Percentiles rank a stretch among this genome's conserved stretches.
phyloP scores from a whole-genome alignment of 1,139 yeast genomes.

The Hanseniaspora gamundiae region DNA sequence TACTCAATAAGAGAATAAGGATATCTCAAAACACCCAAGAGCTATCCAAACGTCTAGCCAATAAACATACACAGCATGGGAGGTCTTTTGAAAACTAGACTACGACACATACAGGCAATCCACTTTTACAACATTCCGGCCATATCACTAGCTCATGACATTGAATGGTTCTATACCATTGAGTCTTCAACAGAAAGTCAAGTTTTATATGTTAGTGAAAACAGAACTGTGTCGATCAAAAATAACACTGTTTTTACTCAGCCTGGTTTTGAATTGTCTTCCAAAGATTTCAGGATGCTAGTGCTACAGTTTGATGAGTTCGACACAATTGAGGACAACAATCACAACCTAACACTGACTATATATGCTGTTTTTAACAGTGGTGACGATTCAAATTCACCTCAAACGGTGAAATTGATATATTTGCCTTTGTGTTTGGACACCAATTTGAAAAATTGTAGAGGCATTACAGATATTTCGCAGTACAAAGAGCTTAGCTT shows the following conservation, averaged over 20 bases:
- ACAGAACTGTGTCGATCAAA: background rate
- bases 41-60: no score
- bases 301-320: background rate
- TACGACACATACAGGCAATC: background rate
- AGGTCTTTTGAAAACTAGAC: background rate
- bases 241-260: background rate
- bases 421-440: background rate
- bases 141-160: background rate
- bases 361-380: background rate
- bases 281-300: background rate
- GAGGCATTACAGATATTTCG: background rate
- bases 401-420: background rate
- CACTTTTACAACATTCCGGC: background rate
- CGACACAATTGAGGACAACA: background rate
- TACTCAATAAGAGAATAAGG: no score
- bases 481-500: background rate
- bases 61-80: no score
- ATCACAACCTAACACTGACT: background rate
- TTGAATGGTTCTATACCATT: conserved; percentile 1
- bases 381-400: background rate
- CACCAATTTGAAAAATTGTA: background rate
- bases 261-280: background rate
- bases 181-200: background rate
- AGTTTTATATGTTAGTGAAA: background rate
- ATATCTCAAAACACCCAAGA: no score